Percentiles rank a stretch among this genome's conserved stretches.
phyloP scores from a whole-genome alignment of 2,329 filamentous ascomycete species.

The Ophiosphaerella herpotricha region DNA sequence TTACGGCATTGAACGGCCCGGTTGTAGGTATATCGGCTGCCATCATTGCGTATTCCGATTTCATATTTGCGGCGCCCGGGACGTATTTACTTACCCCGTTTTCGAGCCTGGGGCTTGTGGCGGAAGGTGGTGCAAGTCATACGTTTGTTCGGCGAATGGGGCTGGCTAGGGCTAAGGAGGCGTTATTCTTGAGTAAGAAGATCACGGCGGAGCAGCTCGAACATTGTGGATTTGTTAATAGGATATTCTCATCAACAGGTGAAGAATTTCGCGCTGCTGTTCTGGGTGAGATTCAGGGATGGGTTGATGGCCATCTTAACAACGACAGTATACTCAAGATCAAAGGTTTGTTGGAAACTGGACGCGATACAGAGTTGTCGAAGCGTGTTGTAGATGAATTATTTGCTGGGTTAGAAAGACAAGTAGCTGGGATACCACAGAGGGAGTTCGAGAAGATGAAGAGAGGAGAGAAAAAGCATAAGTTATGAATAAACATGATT shows the following conservation, averaged over 20 bases:
- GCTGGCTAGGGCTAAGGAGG: conserved; percentile 79
- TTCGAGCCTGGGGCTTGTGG: conserved; percentile 80
- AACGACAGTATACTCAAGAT: conserved; percentile 67
- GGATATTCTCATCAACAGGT: conserved; percentile 64
- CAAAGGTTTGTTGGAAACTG: conserved; percentile 78
- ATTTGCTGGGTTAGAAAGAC: conserved; percentile 78
- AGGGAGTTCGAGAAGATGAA: conserved; percentile 82
- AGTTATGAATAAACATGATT: conserved; percentile 60
- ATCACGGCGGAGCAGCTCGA: conserved; percentile 73
- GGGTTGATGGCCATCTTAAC: conserved; percentile 78
- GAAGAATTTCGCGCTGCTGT: conserved; percentile 71
- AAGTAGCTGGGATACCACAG: conserved; percentile 76
- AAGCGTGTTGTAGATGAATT: conserved; percentile 74
- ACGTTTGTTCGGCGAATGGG: conserved; percentile 79
- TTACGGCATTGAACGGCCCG: conserved; percentile 6
- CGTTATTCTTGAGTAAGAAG: conserved; percentile 80
- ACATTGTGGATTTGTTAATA: conserved; percentile 77
- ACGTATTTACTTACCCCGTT: conserved; percentile 88
- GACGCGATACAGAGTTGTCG: conserved; percentile 69
- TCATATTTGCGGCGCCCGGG: conserved; percentile 75
- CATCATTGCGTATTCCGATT: conserved; percentile 5
- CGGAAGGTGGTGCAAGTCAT: conserved; percentile 78
- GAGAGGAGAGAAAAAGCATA: conserved; percentile 85
- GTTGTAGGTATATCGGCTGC: conserved; percentile 6
- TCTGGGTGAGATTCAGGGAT: conserved; percentile 75